Evolutionary conservation across 164 flowering plant species (phyloP), one percentile per base, ranked within the genome.

Genomic region (Saururus chinensis): DNA sequence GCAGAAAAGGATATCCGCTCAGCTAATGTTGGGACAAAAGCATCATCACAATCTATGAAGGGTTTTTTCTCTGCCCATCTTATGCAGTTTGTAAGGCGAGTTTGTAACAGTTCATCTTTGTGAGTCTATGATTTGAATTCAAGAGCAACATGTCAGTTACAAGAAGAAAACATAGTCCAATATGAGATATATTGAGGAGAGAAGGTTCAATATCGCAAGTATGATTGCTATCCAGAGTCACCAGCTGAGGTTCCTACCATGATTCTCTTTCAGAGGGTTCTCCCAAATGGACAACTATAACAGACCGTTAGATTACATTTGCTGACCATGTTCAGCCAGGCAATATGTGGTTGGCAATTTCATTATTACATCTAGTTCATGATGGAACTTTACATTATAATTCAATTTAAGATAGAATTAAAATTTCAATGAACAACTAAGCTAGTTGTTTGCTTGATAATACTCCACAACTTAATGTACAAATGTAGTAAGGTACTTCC

Each of bases 1-100:
- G 84, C 88, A 48, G 77, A 80, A 71, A 86, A 84, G 52, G 92
- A 86, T 62, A 86, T 56, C 40, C 84, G 81, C 67, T 86, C 92
- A 30, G 76, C 74, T 54, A 75, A 54, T 16, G 82, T 59, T 56
- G 88, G 88, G 64, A 84, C 24, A 53, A 82, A 86, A 55, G 72
- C 70, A 67, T 71, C 58, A 56, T 74, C 72, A 62, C 74, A 76
- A 48, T 78, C 81, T 42, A 74, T 1, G 14, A 61, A 53, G 4
- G 68, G 68, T 71, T 74, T 72, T 62, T 60, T 79, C 67, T 82
- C 87, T 49, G 92, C 82, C 92, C 92, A 86, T 51, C 51, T 60
- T 37, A 86, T 68, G 61, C 84, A 79, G 57, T 82, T 86, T 57
- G 72, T 35, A 23, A 69, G 70, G 26, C 60, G 75, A 57, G 92